These are phyloP conservation scores for Chalara sp. DNA, from an alignment of 2,329 filamentous ascomycete genomes.

Conservation along the genomic window DNA sequence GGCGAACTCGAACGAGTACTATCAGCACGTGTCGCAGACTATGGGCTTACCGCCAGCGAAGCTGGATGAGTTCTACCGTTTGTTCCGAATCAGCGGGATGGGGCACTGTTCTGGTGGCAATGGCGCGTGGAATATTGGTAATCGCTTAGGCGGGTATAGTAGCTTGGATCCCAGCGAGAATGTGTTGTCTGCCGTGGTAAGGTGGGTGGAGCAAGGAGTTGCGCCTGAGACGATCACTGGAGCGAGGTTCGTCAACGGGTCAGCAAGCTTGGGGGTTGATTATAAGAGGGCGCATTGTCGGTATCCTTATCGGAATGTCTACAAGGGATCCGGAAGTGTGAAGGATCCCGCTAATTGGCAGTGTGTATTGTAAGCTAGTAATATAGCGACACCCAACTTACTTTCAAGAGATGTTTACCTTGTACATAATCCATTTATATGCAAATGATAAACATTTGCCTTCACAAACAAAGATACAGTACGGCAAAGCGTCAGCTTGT, in stretches of 20 bases:
- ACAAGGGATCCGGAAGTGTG: slow-evolving; percentile 5
- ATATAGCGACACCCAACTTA: too few species aligned
- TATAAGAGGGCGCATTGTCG: slow-evolving; percentile 41
- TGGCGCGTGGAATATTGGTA: slow-evolving; percentile 35
- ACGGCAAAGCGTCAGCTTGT: too few species aligned
- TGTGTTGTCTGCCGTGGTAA: slow-evolving; percentile 40
- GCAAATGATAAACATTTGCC: too few species aligned
- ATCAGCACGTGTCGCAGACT: slow-evolving; percentile 36
- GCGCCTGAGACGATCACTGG: slow-evolving; percentile 28
- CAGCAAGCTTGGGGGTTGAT: slow-evolving; percentile 30
- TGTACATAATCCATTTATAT: too few species aligned
- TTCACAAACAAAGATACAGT: too few species aligned
- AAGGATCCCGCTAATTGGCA: too few species aligned
- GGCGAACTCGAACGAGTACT: slow-evolving; percentile 44
- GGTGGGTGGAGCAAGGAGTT: slow-evolving; percentile 39
- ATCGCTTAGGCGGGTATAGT: slow-evolving; percentile 30
- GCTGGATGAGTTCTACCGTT: not conserved
- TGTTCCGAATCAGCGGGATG: slow-evolving; percentile 7
- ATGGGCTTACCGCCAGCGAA: slow-evolving; percentile 19
- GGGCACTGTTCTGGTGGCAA: slow-evolving; percentile 1
- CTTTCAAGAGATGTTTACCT: too few species aligned
- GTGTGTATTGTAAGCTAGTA: too few species aligned
- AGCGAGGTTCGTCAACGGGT: slow-evolving; percentile 34
- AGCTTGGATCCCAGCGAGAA: slow-evolving; percentile 37
- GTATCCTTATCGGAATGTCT: slow-evolving; percentile 13